These are phyloP conservation scores for Ogataea kodamae DNA, from an alignment of 805 yeast species.

Conservation along the genomic window DNA sequence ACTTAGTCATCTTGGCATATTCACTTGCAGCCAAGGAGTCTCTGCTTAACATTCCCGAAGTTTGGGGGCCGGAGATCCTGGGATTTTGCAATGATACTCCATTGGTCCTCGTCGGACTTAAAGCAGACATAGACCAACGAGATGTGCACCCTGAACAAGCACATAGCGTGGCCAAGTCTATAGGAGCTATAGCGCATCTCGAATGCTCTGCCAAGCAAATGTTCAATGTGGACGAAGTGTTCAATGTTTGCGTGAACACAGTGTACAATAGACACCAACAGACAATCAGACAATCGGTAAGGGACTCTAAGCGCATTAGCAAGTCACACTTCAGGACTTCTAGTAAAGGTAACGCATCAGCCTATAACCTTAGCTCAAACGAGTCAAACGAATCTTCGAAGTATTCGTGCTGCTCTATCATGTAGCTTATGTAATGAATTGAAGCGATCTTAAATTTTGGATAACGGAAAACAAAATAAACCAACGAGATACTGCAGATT, in stretches of 20 bases:
- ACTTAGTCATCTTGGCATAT: conserved; percentile 72
- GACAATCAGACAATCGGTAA: conserved; percentile 7
- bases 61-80: conserved; percentile 84
- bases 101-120: conserved; percentile 76
- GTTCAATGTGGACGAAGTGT: conserved; percentile 64
- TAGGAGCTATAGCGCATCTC: conserved; percentile 68
- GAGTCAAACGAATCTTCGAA: conserved; percentile 5
- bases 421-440: conserved; percentile 6
- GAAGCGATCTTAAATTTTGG: too few species aligned
- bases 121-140: conserved; percentile 56
- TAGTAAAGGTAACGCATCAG: too few species aligned
- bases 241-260: conserved; percentile 46
- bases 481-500: too few species aligned
- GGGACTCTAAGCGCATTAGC: conserved; percentile 19
- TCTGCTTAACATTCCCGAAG: conserved; percentile 68
- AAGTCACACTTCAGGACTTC: conserved; percentile 23
- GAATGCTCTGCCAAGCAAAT: conserved; percentile 77
- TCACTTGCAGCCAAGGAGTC: conserved; percentile 60
- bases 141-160: conserved; percentile 27
- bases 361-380: conserved; percentile 10
- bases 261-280: conserved; percentile 24
- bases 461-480: not conserved
- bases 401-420: conserved; percentile 13
- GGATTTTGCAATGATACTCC: conserved; percentile 84
- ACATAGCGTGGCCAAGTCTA: conserved; percentile 32